Evolutionary conservation across 208 protist genomes (phyloP).

Genomic region (Kentomonas sorsogonicus): DNA sequence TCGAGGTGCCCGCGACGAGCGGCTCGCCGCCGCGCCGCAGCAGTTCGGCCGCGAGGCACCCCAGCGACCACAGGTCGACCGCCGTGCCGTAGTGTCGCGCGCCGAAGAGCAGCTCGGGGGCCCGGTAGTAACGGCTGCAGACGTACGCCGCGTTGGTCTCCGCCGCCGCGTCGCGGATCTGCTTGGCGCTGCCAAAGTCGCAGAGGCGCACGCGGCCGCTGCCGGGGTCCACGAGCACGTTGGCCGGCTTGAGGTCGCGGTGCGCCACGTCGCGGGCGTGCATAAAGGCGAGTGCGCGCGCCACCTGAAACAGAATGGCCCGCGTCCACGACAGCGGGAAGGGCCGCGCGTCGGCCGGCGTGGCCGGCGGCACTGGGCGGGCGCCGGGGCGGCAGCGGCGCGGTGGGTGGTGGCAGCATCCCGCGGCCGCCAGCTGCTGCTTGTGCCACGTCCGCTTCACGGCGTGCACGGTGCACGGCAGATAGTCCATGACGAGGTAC

Average conservation of each 20-base stretch:
- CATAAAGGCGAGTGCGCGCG: slow-evolving; percentile 92
- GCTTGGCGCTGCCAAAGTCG: slow-evolving; percentile 88
- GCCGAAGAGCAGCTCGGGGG: slow-evolving; percentile 92
- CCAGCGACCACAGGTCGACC: slow-evolving; percentile 92
- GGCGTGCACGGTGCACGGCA: slow-evolving; percentile 96
- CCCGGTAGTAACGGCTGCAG: slow-evolving; percentile 93
- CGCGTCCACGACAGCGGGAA: slow-evolving; percentile 59
- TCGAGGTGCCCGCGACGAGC: slow-evolving; percentile 90
- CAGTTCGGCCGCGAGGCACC: slow-evolving; percentile 96
- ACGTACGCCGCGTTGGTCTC: slow-evolving; percentile 89
- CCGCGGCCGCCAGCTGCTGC: slow-evolving; percentile 1
- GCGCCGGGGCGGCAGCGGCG: not conserved
- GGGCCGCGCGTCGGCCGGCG: not conserved
- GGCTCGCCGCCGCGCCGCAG: slow-evolving; percentile 61
- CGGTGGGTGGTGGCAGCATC: not conserved
- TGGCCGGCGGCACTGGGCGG: not conserved
- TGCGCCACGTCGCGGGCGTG: slow-evolving; percentile 77
- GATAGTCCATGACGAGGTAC: slow-evolving; percentile 98
- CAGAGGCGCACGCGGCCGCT: slow-evolving; percentile 75
- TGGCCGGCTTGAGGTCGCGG: slow-evolving; percentile 88
- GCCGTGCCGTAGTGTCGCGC: slow-evolving; percentile 75
- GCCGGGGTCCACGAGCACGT: slow-evolving; percentile 74
- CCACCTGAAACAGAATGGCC: slow-evolving; percentile 95
- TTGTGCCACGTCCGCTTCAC: slow-evolving; percentile 86
- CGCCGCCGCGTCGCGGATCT: slow-evolving; percentile 34